These are phyloP conservation scores for Senecio squalidus DNA, from an alignment of 140 eudicot genomes.

Conservation along the genomic window DNA sequence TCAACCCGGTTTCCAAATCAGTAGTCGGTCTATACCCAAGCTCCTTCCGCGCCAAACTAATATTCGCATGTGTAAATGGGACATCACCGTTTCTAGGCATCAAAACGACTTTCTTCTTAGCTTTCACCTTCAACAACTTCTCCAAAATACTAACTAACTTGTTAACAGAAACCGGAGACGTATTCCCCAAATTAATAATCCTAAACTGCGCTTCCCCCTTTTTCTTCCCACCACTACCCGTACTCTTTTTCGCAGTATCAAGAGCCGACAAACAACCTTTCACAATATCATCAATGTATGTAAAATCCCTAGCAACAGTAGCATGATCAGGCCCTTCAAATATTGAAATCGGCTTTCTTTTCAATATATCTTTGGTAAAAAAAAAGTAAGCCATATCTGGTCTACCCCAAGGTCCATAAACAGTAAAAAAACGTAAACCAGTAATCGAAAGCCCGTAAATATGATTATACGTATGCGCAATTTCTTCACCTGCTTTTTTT, in stretches of 20 bases:
- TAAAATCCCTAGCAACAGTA: conserved; percentile 70
- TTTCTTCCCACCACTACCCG: conserved; percentile 79
- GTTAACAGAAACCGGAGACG: conserved; percentile 61
- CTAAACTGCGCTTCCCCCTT: conserved; percentile 68
- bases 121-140: conserved; percentile 76
- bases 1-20: conserved; percentile 72
- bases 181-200: conserved; percentile 78
- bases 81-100: conserved; percentile 89
- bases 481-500: conserved; percentile 85
- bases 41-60: conserved; percentile 62
- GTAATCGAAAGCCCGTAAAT: conserved; percentile 75
- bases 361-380: conserved; percentile 69
- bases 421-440: conserved; percentile 73
- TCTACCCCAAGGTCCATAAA: conserved; percentile 94
- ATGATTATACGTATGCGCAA: conserved; percentile 77
- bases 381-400: conserved; percentile 94
- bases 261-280: conserved; percentile 78
- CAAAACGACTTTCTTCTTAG: conserved; percentile 55
- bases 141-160: conserved; percentile 73
- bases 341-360: conserved; percentile 53
- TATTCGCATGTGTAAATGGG: conserved; percentile 70
- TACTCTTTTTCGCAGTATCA: conserved; percentile 76
- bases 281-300: conserved; percentile 81
- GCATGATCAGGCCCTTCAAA: conserved; percentile 67
- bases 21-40: conserved; percentile 64